Evolutionary conservation across 257 asterid species (phyloP).

Genomic region (Penstemon davidsonii): DNA sequence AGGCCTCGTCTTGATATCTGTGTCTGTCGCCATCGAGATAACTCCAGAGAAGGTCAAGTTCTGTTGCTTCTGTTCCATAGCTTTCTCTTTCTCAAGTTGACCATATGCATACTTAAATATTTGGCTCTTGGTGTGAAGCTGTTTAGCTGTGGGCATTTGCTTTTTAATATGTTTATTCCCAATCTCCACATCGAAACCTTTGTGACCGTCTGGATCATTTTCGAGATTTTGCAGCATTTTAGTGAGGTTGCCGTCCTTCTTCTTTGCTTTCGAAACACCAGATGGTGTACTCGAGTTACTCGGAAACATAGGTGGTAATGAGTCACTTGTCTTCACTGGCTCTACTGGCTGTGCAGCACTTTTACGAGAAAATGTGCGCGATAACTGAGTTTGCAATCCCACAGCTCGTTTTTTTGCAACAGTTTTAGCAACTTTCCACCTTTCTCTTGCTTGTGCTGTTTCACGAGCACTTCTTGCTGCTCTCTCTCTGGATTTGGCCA

Average conservation of each 20-base stretch:
- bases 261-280: slow-evolving; percentile 41
- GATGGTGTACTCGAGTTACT: slow-evolving; percentile 29
- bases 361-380: slow-evolving; percentile 73
- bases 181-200: slow-evolving; percentile 61
- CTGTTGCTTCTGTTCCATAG: slow-evolving; percentile 74
- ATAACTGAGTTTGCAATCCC: slow-evolving; percentile 67
- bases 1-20: slow-evolving; percentile 67
- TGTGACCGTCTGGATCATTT: slow-evolving; percentile 52
- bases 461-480: slow-evolving; percentile 89
- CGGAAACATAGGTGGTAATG: slow-evolving; percentile 42
- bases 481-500: slow-evolving; percentile 88
- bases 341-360: slow-evolving; percentile 37
- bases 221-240: slow-evolving; percentile 67
- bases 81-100: slow-evolving; percentile 94
- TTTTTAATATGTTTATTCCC: slow-evolving; percentile 78
- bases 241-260: slow-evolving; percentile 55
- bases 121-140: slow-evolving; percentile 83
- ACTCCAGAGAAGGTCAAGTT: slow-evolving; percentile 88
- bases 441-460: slow-evolving; percentile 84
- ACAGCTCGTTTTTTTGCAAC: slow-evolving; percentile 55
- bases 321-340: slow-evolving; percentile 17
- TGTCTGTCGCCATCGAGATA: slow-evolving; percentile 82
- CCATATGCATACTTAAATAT: slow-evolving; percentile 92
- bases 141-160: slow-evolving; percentile 55
- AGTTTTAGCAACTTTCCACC: slow-evolving; percentile 83